A percentile compares a stretch with the other conserved stretches of the same genome.
phyloP scores from a whole-genome alignment of 1,284 basidiomycete species.

The Puccinia coronata region DNA sequence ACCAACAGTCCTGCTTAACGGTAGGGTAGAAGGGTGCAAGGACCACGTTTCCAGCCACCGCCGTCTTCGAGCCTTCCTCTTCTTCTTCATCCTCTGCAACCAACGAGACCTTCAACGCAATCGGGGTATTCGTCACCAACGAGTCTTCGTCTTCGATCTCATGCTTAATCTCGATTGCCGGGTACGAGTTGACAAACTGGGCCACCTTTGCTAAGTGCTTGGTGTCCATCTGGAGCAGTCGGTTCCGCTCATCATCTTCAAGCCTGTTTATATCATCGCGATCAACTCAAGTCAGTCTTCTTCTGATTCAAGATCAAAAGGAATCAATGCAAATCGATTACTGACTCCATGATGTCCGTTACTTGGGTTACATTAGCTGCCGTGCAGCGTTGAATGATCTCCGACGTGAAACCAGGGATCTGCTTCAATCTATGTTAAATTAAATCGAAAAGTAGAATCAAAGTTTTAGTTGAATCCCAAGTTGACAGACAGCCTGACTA shows the following conservation, averaged over 20 bases:
- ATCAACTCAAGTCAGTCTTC: constrained; percentile 10
- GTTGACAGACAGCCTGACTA: constrained; percentile 65
- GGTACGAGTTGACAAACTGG: constrained; percentile 90
- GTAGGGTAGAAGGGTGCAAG: constrained; percentile 87
- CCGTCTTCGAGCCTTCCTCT: constrained; percentile 64
- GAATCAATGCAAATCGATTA: neutral
- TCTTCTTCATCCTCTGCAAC: constrained; percentile 79
- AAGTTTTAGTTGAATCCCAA: constrained; percentile 63
- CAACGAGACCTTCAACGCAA: constrained; percentile 76
- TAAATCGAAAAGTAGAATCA: constrained; percentile 65
- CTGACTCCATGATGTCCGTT: constrained; percentile 85
- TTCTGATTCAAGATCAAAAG: neutral
- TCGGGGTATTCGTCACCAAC: constrained; percentile 78
- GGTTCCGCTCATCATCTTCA: constrained; percentile 82
- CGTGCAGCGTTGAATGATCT: constrained; percentile 77
- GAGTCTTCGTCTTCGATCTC: constrained; percentile 76
- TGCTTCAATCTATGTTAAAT: constrained; percentile 41
- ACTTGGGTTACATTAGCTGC: constrained; percentile 77
- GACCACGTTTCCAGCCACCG: constrained; percentile 71
- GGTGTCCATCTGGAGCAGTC: constrained; percentile 79
- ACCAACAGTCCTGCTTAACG: constrained; percentile 93
- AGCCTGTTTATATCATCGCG: constrained; percentile 60
- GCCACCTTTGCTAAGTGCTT: constrained; percentile 84
- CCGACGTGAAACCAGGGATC: constrained; percentile 48
- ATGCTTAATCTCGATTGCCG: constrained; percentile 81